A percentile compares a stretch with the other conserved stretches of the same genome.
phyloP scores from a whole-genome alignment of 495 filamentous ascomycete genomes.

The Sphaerosporella brunnea region DNA sequence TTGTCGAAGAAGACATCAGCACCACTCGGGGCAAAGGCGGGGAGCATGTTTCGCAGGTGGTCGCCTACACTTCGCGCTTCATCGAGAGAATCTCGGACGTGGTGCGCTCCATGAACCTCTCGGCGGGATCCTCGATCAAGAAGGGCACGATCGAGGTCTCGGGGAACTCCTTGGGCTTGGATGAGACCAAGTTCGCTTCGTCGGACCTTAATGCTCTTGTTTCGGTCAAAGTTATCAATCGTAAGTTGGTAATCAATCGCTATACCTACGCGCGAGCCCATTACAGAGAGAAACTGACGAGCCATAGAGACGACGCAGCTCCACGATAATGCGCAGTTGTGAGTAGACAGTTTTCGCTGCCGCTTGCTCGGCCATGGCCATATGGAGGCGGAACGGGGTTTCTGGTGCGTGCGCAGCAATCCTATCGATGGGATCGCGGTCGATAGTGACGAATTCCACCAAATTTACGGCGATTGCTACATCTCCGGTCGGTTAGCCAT shows the following conservation, averaged over 20 bases:
- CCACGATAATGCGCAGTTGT: neutral
- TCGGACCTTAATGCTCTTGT: conserved; percentile 18
- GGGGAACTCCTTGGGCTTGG: conserved; percentile 6
- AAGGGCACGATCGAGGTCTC: conserved; percentile 10
- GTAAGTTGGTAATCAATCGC: too few relatives aligned
- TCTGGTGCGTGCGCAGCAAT: too few relatives aligned
- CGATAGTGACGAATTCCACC: conserved; percentile 11
- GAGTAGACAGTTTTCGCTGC: too few relatives aligned
- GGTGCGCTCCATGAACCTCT: conserved; percentile 10
- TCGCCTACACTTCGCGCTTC: conserved; percentile 9
- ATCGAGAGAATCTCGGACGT: conserved; percentile 16
- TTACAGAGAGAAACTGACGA: too few relatives aligned
- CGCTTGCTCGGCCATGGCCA: too few relatives aligned
- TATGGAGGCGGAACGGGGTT: too few relatives aligned
- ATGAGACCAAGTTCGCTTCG: conserved; percentile 15
- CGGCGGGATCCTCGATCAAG: conserved; percentile 12
- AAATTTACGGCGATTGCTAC: conserved; percentile 19
- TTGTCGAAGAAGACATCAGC: conserved; percentile 8
- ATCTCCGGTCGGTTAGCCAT: too few relatives aligned
- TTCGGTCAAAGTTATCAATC: conserved; percentile 18
- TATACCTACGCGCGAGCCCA: too few relatives aligned
- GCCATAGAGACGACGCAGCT: too few relatives aligned
- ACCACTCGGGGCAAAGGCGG: conserved; percentile 6
- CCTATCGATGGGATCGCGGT: too few relatives aligned
- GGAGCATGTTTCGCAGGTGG: conserved; percentile 3